phyloP scores from a whole-genome alignment of 2,329 filamentous ascomycete species.

The Xylaria digitata region DNA sequence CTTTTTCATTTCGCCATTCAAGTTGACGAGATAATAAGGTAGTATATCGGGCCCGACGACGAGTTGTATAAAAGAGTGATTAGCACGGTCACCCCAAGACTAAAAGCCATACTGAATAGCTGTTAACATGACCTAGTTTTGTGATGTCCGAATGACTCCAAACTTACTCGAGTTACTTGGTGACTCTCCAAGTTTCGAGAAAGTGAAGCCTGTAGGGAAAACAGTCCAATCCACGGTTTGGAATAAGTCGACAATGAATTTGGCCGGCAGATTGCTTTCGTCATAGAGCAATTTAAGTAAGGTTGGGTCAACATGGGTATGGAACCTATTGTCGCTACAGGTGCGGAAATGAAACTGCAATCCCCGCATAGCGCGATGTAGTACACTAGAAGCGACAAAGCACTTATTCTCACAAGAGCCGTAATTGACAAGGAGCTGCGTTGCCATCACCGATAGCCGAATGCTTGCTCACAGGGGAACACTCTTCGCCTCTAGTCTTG shows the following conservation, averaged over 20 bases:
- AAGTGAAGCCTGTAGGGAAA: neutral
- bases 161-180: neutral
- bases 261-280: slow-evolving; percentile 7
- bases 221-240: slow-evolving; percentile 11
- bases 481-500: neutral
- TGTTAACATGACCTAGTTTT: neutral
- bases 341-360: slow-evolving; percentile 10
- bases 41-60: neutral
- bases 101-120: slow-evolving; percentile 9
- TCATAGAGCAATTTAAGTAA: slow-evolving; percentile 1
- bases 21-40: slow-evolving; percentile 13
- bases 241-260: slow-evolving; percentile 10
- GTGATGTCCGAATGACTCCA: neutral
- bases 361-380: neutral
- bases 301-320: slow-evolving; percentile 8
- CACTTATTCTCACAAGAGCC: slow-evolving; percentile 5
- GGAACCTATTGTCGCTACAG: slow-evolving; percentile 3
- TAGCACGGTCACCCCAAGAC: slow-evolving; percentile 1
- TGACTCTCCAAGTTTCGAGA: neutral
- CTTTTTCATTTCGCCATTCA: neutral
- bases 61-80: slow-evolving; percentile 12
- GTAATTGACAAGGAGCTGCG: slow-evolving; percentile 4
- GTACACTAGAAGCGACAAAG: neutral
- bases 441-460: neutral
- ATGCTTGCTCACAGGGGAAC: neutral